A percentile compares a stretch with the other conserved stretches of the same genome.
phyloP scores from a whole-genome alignment of 805 yeast species.

The Scheffersomyces lignosus region DNA sequence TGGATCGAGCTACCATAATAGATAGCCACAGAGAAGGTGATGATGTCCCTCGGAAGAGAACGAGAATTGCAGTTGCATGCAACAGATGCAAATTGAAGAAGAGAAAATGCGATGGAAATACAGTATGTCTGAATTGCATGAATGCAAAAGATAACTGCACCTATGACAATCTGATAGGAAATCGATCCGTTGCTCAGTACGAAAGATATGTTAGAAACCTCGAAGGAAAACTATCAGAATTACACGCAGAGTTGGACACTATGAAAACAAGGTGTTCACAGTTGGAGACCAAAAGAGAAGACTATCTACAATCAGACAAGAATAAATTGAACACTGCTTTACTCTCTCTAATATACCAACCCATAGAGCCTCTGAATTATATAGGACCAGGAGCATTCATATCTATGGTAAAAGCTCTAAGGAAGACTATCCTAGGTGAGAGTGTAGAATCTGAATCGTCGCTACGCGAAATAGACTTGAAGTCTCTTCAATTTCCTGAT shows the following conservation, averaged over 20 bases:
- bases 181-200: background rate
- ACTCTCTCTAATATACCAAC: background rate
- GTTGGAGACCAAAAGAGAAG: too few species aligned
- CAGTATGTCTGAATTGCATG: conserved; percentile 11
- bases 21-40: background rate
- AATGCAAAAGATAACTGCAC: conserved; percentile 8
- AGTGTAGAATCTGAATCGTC: background rate
- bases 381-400: conserved; percentile 21
- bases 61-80: conserved; percentile 15
- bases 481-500: background rate
- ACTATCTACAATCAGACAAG: background rate
- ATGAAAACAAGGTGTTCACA: too few species aligned
- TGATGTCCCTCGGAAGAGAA: background rate
- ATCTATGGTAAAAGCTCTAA: conserved; percentile 17
- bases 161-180: conserved; percentile 1
- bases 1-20: too few species aligned
- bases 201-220: background rate
- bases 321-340: background rate
- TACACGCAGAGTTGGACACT: too few species aligned
- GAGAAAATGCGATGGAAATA: conserved; percentile 16
- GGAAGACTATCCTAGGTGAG: conserved; percentile 13
- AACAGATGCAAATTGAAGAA: conserved; percentile 14
- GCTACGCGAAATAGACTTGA: background rate
- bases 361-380: conserved; percentile 2
- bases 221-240: background rate